Base-by-base conservation (phyloP, 306 rosid species). In the Lathyrus sativus region DNA sequence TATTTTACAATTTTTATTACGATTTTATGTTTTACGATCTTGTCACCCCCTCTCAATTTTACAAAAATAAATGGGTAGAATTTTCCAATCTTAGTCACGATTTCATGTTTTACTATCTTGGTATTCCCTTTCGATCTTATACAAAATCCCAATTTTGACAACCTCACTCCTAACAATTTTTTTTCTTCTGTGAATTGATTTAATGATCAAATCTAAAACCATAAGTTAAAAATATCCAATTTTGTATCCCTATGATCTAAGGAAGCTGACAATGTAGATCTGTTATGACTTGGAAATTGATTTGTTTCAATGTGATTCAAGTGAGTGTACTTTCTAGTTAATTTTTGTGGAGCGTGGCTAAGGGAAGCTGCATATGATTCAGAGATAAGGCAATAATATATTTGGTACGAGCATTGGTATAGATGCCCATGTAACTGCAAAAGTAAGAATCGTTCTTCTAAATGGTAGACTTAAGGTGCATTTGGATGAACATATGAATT, bases 191-290 rank as follows among this genome's bases (percentile, higher is more conserved):
- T 11, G 3, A 8, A 54, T 24, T 9, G 26, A 54, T 22, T 22
- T 55, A 55, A 55, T 18, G 61, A 55, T 55, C 10, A 55, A 55
- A 26, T 26, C 10, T 55, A 26, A 55, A 55, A 24, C 15, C 15
- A 55, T 55, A 26, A 26, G 15, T 55, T 24, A 5, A 55, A 55
- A 55, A 26, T 11, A 12, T 55, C 37, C 37, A 24, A 55, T 2
- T 26, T 53, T 26, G 61, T 12, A 55, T 55, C 62, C 5, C 18
- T 53, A 0, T 53, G 14, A 22, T 24, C 14, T 4, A 22, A 4
- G 15, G 14, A 53, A 53, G 33, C 8, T 22, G 14, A 53, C 14
- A 11, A 53, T 53, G 14, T 53, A 53, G 59, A 53, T 53, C n/a
- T 10, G 33, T 22, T 53, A 17, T 49, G 56, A 11, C 56, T 8